phyloP scores from a whole-genome alignment of 177 flowering plant genomes.

The Tripterygium wilfordii region DNA sequence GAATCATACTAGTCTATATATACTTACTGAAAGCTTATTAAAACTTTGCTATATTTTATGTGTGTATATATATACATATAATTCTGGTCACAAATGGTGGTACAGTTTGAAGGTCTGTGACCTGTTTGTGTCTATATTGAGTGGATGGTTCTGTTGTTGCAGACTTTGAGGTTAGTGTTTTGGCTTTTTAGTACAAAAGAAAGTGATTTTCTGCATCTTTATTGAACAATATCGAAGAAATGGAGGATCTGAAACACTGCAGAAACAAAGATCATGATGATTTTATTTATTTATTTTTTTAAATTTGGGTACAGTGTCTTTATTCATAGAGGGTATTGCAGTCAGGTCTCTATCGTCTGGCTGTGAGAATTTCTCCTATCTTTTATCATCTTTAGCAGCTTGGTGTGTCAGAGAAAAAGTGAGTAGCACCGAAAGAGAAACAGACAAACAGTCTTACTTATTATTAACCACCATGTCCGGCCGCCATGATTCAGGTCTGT shows the following conservation, averaged over 20 bases:
- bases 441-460: no score
- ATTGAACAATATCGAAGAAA: conserved; percentile 1
- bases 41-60: neutral
- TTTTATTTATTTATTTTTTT: no score
- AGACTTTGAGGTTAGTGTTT: neutral
- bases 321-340: no score
- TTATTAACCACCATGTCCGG: no score
- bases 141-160: conserved; percentile 3
- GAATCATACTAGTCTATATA: neutral
- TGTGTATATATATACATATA: neutral
- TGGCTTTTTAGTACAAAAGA: conserved; percentile 1
- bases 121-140: no score
- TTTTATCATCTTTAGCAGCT: conserved; percentile 14
- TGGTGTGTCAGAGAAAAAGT: conserved; percentile 23
- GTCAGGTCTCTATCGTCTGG: neutral
- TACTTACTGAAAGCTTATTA: neutral
- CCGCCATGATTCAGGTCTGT: no score
- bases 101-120: no score
- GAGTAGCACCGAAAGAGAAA: conserved; percentile 26
- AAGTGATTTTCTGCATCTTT: conserved; percentile 3
- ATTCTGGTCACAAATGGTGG: neutral
- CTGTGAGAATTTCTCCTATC: neutral
- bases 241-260: conserved; percentile 5
- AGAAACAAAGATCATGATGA: no score
- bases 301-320: no score